A percentile compares a stretch with the other conserved stretches of the same genome.
Evolutionary conservation across 148 eudicot species (phyloP).

Genomic region (Arbutus unedo): DNA sequence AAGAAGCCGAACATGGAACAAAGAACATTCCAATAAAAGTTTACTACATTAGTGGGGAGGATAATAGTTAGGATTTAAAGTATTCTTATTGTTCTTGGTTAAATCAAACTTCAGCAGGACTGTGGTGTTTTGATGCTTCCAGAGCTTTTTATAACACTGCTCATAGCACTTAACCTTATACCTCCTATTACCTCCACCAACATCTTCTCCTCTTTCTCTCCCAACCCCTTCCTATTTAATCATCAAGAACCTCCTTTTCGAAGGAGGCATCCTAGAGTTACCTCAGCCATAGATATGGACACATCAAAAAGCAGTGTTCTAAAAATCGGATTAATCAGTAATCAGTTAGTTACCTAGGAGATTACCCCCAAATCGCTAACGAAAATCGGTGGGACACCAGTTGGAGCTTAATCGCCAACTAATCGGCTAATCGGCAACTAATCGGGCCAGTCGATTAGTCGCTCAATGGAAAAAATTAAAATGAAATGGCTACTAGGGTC

Average conservation of each 20-base stretch:
- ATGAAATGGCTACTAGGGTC: too few relatives aligned
- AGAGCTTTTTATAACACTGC: neutral
- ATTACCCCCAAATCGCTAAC: too few relatives aligned
- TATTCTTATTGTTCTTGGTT: neutral
- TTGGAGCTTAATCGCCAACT: too few relatives aligned
- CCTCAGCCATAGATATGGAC: neutral
- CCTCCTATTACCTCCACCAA: slow-evolving; percentile 3
- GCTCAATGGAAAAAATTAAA: too few relatives aligned
- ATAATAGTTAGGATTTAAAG: neutral
- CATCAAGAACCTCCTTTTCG: neutral
- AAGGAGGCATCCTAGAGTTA: neutral
- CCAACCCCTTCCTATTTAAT: neutral
- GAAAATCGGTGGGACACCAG: too few relatives aligned
- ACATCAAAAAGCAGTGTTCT: neutral
- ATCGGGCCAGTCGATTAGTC: too few relatives aligned
- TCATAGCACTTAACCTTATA: neutral
- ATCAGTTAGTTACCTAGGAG: too few relatives aligned
- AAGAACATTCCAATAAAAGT: neutral
- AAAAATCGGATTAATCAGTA: too few relatives aligned
- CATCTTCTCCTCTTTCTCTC: neutral
- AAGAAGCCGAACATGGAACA: neutral
- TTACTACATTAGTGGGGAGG: neutral
- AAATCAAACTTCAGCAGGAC: neutral
- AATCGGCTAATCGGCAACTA: too few relatives aligned
- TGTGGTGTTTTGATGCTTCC: neutral